Conservation (phyloP, 768 basidiomycete species). For the Pleurotus sapidus region DNA sequence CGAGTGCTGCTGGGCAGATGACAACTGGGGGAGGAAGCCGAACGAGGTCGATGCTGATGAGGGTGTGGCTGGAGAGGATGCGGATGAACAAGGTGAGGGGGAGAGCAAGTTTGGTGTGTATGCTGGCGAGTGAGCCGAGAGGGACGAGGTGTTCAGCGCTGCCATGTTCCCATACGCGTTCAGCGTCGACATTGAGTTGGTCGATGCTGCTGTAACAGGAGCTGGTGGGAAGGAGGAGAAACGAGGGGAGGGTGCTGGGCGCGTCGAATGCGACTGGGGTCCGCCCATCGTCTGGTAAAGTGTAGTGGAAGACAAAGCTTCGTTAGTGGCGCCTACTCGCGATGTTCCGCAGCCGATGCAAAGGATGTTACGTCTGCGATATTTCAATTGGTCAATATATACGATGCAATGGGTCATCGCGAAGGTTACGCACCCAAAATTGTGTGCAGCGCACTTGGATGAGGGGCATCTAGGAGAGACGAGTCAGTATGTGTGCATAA, state of each 20-base stretch:
- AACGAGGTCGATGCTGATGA: slow-evolving; percentile 34
- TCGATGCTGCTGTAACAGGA: slow-evolving; percentile 5
- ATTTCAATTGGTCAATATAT: slow-evolving; percentile 32
- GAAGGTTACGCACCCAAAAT: slow-evolving; percentile 68
- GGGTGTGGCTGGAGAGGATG: slow-evolving; percentile 15
- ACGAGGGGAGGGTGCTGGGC: slow-evolving; percentile 26
- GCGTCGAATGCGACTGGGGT: slow-evolving; percentile 12
- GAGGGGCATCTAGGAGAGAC: slow-evolving; percentile 53
- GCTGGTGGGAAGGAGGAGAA: slow-evolving; percentile 22
- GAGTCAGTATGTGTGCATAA: slow-evolving; percentile 12
- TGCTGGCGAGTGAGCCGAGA: no score
- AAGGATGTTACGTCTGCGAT: slow-evolving; percentile 67
- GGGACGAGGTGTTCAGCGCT: no score
- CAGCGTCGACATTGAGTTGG: slow-evolving; percentile 13
- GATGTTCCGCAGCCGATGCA: slow-evolving; percentile 79
- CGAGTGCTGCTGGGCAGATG: no score
- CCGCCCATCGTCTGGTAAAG: slow-evolving; percentile 22
- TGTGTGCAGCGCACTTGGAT: slow-evolving; percentile 74
- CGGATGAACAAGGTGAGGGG: slow-evolving; percentile 16
- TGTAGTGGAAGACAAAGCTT: slow-evolving; percentile 19
- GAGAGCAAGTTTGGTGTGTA: slow-evolving; percentile 19
- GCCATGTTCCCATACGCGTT: no score
- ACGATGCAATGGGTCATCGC: background rate
- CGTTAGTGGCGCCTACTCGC: slow-evolving; percentile 32
- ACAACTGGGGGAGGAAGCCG: no score